These are phyloP conservation scores for Peltaster fructicola DNA, from an alignment of 2,329 filamentous ascomycete genomes.

Conservation along the genomic window DNA sequence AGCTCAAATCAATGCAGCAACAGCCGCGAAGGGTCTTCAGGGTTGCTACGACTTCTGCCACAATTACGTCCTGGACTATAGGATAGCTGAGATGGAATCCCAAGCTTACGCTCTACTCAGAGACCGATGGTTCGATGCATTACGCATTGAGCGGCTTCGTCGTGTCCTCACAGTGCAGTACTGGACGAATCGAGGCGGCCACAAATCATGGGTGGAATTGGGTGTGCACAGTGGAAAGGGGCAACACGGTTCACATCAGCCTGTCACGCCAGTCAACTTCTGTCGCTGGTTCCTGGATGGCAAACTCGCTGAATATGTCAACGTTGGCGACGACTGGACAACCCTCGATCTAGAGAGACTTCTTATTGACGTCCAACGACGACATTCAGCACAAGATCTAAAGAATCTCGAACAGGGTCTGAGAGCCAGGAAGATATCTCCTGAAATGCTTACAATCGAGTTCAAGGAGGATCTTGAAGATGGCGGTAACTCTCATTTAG, in stretches of 20 bases:
- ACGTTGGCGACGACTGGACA: conserved; percentile 48
- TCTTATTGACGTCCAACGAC: too few species aligned
- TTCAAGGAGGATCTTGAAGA: too few species aligned
- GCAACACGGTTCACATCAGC: conserved; percentile 14
- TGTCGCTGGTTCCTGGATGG: conserved; percentile 74
- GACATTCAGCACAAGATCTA: too few species aligned
- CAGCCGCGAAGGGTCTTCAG: conserved; percentile 51
- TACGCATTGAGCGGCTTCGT: conserved; percentile 64
- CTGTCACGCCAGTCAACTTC: conserved; percentile 25
- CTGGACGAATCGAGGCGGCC: conserved; percentile 53
- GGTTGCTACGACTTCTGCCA: conserved; percentile 80
- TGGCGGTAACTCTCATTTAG: too few species aligned
- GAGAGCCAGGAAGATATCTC: too few species aligned
- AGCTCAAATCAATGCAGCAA: conserved; percentile 49
- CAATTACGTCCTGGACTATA: conserved; percentile 74
- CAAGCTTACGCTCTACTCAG: conserved; percentile 57
- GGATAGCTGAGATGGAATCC: conserved; percentile 63
- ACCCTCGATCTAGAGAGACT: conserved; percentile 56
- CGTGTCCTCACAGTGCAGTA: conserved; percentile 78
- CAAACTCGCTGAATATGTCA: conserved; percentile 54
- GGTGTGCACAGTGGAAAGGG: conserved; percentile 51
- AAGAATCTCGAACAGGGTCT: too few species aligned
- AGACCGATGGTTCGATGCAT: conserved; percentile 57
- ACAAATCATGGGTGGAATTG: conserved; percentile 83
- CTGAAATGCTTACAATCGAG: too few species aligned